A percentile compares a stretch with the other conserved stretches of the same genome.
These are phyloP conservation scores for Talaromyces pinophilus DNA, from an alignment of 2,329 filamentous ascomycete genomes.

Conservation along the genomic window DNA sequence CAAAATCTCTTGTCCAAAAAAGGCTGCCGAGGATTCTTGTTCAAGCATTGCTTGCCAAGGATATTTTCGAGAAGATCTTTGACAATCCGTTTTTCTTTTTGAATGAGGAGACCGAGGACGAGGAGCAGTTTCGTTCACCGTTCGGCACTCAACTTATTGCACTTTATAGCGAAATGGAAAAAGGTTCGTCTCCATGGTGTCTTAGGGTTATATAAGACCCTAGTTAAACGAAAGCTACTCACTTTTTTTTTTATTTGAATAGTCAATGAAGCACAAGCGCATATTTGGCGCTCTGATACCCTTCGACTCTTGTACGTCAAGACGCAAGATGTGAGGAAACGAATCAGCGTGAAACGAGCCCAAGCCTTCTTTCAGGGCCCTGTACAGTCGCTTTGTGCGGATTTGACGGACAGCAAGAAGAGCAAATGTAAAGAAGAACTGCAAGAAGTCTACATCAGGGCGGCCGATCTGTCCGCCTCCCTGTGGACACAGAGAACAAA, in stretches of 20 bases:
- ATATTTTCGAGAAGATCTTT: not conserved
- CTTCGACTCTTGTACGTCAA: not conserved
- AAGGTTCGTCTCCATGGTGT: not conserved
- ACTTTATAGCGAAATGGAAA: not conserved
- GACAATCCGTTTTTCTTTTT: not conserved
- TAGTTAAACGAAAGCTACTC: not conserved
- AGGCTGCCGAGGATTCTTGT: not conserved
- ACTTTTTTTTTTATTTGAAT: not conserved
- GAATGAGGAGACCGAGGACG: not conserved
- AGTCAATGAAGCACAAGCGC: not conserved
- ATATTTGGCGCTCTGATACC: no score
- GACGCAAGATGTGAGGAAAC: not conserved
- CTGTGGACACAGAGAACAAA: not conserved
- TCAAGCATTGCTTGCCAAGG: not conserved
- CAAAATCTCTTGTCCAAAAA: not conserved
- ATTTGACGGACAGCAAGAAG: not conserved
- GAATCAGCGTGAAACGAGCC: not conserved
- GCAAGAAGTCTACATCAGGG: not conserved
- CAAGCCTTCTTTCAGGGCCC: not conserved
- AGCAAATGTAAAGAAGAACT: not conserved
- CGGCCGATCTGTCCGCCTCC: no score
- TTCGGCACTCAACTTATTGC: not conserved
- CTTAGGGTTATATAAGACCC: not conserved
- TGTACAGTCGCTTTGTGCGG: not conserved
- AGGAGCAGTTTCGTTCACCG: not conserved